A percentile compares a stretch with the other conserved stretches of the same genome.
phyloP scores from a whole-genome alignment of 2,329 filamentous ascomycete species.

The Amphichorda felina region DNA sequence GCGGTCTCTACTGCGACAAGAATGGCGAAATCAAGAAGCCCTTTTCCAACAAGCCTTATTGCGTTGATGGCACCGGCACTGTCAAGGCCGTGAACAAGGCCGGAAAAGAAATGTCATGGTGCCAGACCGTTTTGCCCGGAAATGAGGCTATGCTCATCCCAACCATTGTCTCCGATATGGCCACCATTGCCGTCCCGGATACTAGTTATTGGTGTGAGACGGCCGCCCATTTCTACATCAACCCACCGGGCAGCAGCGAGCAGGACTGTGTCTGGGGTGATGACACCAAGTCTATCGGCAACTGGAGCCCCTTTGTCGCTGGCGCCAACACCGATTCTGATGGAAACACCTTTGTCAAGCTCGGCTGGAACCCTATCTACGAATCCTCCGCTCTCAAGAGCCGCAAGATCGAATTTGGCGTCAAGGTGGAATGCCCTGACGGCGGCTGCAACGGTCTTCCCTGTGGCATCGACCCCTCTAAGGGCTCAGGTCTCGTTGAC shows the following conservation, averaged over 20 bases:
- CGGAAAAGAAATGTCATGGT: constrained; percentile 53
- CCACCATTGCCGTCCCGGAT: constrained; percentile 59
- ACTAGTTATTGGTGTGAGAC: constrained; percentile 60
- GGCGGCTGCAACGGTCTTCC: constrained; percentile 61
- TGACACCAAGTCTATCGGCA: constrained; percentile 49
- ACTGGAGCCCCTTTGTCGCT: constrained; percentile 68
- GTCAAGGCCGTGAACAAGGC: constrained; percentile 57
- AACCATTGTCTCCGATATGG: constrained; percentile 46
- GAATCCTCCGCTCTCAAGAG: constrained; percentile 40
- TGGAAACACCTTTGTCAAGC: constrained; percentile 61
- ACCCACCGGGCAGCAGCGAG: constrained; percentile 53
- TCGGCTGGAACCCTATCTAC: constrained; percentile 71
- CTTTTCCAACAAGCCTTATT: constrained; percentile 56
- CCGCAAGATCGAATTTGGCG: constrained; percentile 50
- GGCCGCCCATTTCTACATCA: constrained; percentile 70
- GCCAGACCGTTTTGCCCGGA: constrained; percentile 68
- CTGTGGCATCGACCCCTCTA: constrained; percentile 55
- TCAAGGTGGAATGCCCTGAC: constrained; percentile 58
- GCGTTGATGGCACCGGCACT: constrained; percentile 54
- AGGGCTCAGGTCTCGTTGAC: constrained; percentile 43
- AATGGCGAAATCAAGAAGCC: constrained; percentile 56
- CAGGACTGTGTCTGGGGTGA: constrained; percentile 65
- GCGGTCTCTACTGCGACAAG: constrained; percentile 60
- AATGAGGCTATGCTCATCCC: constrained; percentile 77
- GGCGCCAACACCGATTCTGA: constrained; percentile 57